Evolutionary conservation across 768 basidiomycete genomes (phyloP).

Genomic region (Xerocomellus amylosporus): DNA sequence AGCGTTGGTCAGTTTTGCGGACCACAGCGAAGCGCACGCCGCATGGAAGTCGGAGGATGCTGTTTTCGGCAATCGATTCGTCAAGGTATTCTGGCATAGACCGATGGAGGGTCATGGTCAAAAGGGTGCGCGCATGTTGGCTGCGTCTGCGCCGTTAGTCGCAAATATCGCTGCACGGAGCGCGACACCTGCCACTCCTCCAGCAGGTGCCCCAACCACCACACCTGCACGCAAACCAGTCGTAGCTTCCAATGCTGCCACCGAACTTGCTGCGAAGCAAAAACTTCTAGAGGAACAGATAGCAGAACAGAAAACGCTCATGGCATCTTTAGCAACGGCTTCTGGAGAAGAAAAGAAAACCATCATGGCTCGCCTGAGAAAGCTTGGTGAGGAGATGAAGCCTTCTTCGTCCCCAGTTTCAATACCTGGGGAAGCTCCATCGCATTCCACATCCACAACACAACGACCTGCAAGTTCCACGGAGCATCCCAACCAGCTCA

Average conservation of each 20-base stretch:
- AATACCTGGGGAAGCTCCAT: constrained; percentile 28
- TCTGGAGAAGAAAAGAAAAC: constrained; percentile 72
- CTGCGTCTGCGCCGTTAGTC: constrained; percentile 74
- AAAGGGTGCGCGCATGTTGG: constrained; percentile 71
- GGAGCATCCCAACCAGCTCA: constrained; percentile 42
- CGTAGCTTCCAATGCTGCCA: constrained; percentile 35
- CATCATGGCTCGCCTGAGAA: constrained; percentile 72
- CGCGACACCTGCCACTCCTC: constrained; percentile 49
- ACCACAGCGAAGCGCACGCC: constrained; percentile 77
- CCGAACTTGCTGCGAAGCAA: constrained; percentile 69
- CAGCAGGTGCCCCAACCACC: constrained; percentile 25
- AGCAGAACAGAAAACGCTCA: constrained; percentile 82
- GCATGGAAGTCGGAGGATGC: constrained; percentile 95
- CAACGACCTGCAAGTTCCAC: constrained; percentile 24
- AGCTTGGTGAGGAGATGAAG: constrained; percentile 79
- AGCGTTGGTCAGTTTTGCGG: constrained; percentile 84
- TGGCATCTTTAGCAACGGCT: constrained; percentile 64
- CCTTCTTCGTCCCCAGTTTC: constrained; percentile 29
- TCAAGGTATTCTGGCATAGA: constrained; percentile 94
- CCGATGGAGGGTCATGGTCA: constrained; percentile 91
- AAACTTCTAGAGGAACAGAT: constrained; percentile 79
- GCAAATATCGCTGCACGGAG: constrained; percentile 52
- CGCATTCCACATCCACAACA: constrained; percentile 26
- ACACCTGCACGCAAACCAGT: constrained; percentile 38
- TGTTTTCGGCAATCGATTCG: constrained; percentile 92